phyloP scores from a whole-genome alignment of 345 rosid species.

The Aethionema arabicum region DNA sequence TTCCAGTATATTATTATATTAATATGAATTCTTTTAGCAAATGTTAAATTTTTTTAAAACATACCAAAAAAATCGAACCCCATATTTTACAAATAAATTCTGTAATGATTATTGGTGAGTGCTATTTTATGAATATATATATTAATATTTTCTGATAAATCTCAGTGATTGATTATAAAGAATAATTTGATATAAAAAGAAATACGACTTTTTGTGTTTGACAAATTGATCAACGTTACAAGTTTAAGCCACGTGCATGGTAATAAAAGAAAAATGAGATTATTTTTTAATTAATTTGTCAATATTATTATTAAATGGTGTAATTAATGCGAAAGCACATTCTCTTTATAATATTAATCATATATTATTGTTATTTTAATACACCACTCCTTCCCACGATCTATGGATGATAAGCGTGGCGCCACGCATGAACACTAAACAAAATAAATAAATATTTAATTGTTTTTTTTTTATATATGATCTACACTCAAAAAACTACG shows the following conservation, averaged over 20 bases:
- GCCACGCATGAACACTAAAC: constrained; percentile 13
- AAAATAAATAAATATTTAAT: background rate
- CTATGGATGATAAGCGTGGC: constrained; percentile 12
- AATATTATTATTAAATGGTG: constrained; percentile 15
- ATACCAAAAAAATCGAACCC: no score
- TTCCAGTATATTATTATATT: no score
- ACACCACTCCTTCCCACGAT: constrained; percentile 33
- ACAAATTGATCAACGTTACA: constrained; percentile 4
- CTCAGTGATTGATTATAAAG: no score
- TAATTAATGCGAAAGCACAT: constrained; percentile 34
- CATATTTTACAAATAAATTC: no score
- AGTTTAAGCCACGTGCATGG: constrained; percentile 28
- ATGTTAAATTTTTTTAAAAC: no score
- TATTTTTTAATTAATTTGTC: constrained; percentile 16
- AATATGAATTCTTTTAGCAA: no score
- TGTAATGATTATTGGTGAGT: no score
- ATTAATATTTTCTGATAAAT: no score
- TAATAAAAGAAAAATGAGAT: constrained; percentile 15
- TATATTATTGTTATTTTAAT: constrained; percentile 18
- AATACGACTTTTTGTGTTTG: constrained; percentile 1
- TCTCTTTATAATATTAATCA: constrained; percentile 24
- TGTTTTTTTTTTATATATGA: constrained; percentile 1
- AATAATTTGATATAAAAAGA: background rate
- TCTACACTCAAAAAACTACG: constrained; percentile 7
- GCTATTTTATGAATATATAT: no score